Evolutionary conservation across 768 basidiomycete genomes (phyloP).

Genomic region (Lactarius tabidus): DNA sequence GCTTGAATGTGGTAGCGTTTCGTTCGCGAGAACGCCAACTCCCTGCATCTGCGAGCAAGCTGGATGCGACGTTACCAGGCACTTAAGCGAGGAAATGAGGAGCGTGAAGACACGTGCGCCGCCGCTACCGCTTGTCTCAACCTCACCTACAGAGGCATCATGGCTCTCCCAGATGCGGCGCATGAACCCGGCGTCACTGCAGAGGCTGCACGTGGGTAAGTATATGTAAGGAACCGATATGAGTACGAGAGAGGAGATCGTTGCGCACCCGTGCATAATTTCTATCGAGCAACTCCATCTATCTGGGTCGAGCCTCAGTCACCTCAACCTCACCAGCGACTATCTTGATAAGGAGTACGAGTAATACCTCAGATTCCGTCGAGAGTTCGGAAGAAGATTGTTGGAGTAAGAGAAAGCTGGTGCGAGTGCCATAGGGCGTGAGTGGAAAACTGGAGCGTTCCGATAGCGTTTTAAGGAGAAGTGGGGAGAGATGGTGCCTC

Average conservation of each 20-base stretch:
- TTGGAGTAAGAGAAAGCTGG: conserved; percentile 66
- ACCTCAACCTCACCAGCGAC: conserved; percentile 8
- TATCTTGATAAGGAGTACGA: conserved; percentile 13
- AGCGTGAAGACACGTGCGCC: conserved; percentile 71
- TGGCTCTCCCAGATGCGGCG: conserved; percentile 23
- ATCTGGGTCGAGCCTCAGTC: conserved; percentile 12
- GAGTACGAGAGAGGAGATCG: neutral
- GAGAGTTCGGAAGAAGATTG: conserved; percentile 50
- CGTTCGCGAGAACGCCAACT: conserved; percentile 51
- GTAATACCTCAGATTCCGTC: conserved; percentile 63
- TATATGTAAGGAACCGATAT: neutral
- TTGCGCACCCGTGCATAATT: conserved; percentile 24
- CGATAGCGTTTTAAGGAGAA: conserved; percentile 74
- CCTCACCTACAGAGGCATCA: conserved; percentile 34
- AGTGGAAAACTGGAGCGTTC: conserved; percentile 82
- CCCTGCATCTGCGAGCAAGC: conserved; percentile 87
- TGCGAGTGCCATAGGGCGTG: conserved; percentile 85
- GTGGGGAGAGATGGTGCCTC: conserved; percentile 76
- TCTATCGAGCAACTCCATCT: conserved; percentile 27
- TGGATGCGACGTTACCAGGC: conserved; percentile 87
- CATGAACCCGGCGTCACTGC: conserved; percentile 23
- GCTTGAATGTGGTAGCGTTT: conserved; percentile 39
- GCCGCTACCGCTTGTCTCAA: conserved; percentile 52
- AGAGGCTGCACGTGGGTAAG: conserved; percentile 8
- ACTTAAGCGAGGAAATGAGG: conserved; percentile 78